phyloP scores from a whole-genome alignment of 2,329 filamentous ascomycete genomes.

The Apiospora pterosperma region DNA sequence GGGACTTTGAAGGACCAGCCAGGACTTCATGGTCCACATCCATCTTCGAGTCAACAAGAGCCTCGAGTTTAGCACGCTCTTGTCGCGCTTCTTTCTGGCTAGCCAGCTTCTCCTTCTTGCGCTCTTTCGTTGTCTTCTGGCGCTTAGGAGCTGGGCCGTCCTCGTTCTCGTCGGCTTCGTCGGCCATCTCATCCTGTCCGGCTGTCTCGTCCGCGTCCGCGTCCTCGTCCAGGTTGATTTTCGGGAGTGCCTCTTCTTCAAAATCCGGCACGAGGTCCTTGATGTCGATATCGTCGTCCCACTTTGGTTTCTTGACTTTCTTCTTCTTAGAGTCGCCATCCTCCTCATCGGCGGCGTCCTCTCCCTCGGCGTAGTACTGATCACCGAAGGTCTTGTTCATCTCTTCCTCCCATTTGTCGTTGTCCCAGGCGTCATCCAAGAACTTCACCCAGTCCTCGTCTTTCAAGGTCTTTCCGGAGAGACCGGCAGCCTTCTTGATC shows the following conservation, averaged over 20 bases:
- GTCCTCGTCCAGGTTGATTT: conserved; percentile 52
- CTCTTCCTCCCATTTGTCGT: conserved; percentile 84
- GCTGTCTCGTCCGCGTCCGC: conserved; percentile 27
- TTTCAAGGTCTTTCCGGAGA: conserved; percentile 61
- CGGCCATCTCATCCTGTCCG: conserved; percentile 19
- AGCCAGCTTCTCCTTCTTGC: conserved; percentile 55
- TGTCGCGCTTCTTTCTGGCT: conserved; percentile 71
- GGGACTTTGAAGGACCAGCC: conserved; percentile 24
- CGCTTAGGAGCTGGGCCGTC: conserved; percentile 47
- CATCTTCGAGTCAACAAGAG: conserved; percentile 78
- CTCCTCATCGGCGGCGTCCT: conserved; percentile 59
- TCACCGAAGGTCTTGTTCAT: conserved; percentile 89
- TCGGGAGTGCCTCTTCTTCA: conserved; percentile 60
- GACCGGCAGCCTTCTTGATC: conserved; percentile 85
- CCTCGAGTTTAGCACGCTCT: conserved; percentile 80
- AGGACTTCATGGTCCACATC: conserved; percentile 66
- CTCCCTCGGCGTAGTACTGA: conserved; percentile 77
- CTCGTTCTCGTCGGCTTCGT: conserved; percentile 37
- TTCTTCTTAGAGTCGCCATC: conserved; percentile 54
- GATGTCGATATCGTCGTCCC: conserved; percentile 98
- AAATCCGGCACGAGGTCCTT: conserved; percentile 88
- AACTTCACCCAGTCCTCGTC: conserved; percentile 83
- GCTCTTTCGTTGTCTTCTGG: conserved; percentile 57
- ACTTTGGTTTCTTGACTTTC: conserved; percentile 76
- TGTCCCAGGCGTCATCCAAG: conserved; percentile 84